Percentiles rank a stretch among this genome's conserved stretches.
phyloP scores from a whole-genome alignment of 2,329 filamentous ascomycete species.

The Pyricularia grisea region DNA sequence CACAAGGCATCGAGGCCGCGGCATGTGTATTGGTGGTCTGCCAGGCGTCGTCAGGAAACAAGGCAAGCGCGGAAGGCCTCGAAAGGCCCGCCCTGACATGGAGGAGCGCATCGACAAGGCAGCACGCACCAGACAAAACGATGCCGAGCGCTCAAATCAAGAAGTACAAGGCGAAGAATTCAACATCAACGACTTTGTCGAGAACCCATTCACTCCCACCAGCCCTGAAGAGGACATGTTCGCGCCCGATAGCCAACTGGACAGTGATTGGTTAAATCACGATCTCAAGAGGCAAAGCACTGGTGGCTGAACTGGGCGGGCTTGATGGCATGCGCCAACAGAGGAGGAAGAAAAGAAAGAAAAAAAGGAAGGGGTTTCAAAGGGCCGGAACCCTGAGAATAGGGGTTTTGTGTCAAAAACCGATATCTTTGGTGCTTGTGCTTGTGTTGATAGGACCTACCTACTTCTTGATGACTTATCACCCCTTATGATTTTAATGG shows the following conservation, averaged over 20 bases:
- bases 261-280: neutral
- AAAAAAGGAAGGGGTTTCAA: neutral
- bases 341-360: no score
- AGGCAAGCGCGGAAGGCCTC: conserved; percentile 53
- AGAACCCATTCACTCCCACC: neutral
- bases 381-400: neutral
- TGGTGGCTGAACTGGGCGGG: neutral
- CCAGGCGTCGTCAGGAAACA: conserved; percentile 60
- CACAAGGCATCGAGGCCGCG: conserved; percentile 86
- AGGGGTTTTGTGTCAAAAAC: neutral
- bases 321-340: neutral
- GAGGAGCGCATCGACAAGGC: conserved; percentile 48
- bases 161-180: neutral
- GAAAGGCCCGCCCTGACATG: conserved; percentile 50
- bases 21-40: conserved; percentile 93
- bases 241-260: neutral
- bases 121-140: conserved; percentile 41
- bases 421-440: conserved; percentile 10
- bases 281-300: neutral
- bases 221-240: neutral
- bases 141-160: neutral
- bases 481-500: conserved; percentile 2
- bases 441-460: neutral
- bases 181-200: neutral
- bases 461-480: neutral